Evolutionary conservation across 768 basidiomycete genomes (phyloP).

Genomic region (Trametes cubensis): DNA sequence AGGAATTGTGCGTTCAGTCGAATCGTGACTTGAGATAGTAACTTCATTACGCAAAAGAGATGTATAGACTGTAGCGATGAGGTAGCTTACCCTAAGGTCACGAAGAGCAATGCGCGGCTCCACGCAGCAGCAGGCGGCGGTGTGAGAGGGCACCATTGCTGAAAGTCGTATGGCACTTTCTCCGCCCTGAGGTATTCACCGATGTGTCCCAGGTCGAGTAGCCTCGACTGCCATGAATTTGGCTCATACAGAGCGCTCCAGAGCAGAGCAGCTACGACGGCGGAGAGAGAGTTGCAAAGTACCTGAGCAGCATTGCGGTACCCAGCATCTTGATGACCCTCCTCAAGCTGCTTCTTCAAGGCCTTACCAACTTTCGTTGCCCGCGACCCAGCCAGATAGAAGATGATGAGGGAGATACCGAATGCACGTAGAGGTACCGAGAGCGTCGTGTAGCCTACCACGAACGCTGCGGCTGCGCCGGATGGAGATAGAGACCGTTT

Average conservation of each 20-base stretch:
- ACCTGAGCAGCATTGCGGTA: constrained; percentile 83
- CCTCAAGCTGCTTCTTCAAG: constrained; percentile 74
- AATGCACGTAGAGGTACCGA: constrained; percentile 66
- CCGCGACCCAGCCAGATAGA: constrained; percentile 78
- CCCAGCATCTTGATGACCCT: constrained; percentile 74
- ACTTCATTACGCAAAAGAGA: too few species aligned
- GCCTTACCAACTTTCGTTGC: constrained; percentile 88
- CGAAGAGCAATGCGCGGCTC: constrained; percentile 66
- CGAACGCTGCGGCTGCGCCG: constrained; percentile 76
- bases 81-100: constrained; percentile 60
- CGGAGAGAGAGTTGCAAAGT: constrained; percentile 75
- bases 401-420: constrained; percentile 67
- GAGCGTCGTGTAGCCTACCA: constrained; percentile 75
- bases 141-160: constrained; percentile 67
- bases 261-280: constrained; percentile 54
- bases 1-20: too few species aligned
- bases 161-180: constrained; percentile 40
- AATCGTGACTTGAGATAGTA: too few species aligned
- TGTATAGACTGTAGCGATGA: too few species aligned
- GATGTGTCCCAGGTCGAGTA: constrained; percentile 8
- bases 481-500: constrained; percentile 76
- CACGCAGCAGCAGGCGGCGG: constrained; percentile 46
- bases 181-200: constrained; percentile 12
- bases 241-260: constrained; percentile 69
- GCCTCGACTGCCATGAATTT: constrained; percentile 32